Percentiles rank a stretch among this genome's conserved stretches.
Conservation (phyloP, 176 grass and related monocot genomes). For the Ananas comosus region DNA sequence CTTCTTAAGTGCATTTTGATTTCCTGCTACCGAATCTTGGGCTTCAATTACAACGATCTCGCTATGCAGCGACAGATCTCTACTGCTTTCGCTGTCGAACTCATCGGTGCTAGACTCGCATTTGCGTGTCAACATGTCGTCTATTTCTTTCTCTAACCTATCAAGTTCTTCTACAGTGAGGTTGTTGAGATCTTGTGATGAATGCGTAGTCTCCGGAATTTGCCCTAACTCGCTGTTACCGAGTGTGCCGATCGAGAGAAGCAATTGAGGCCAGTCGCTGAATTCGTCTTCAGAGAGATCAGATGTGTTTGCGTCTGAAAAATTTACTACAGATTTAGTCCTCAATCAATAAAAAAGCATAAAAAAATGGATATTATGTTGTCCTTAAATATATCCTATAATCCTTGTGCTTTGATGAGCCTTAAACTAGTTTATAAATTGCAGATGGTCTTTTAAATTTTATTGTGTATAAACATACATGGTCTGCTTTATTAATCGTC, state of each 20-base stretch:
- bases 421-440: too few species aligned
- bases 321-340: slow-evolving; percentile 14
- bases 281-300: slow-evolving; percentile 43
- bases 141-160: slow-evolving; percentile 46
- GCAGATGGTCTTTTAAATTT: too few species aligned
- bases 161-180: slow-evolving; percentile 54
- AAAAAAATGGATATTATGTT: neutral
- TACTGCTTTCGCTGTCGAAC: slow-evolving; percentile 19
- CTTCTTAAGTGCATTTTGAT: slow-evolving; percentile 32
- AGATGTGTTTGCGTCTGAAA: slow-evolving; percentile 33
- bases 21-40: slow-evolving; percentile 35
- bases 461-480: too few species aligned
- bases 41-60: slow-evolving; percentile 41
- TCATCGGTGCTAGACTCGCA: neutral
- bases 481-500: too few species aligned
- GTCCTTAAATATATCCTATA: too few species aligned
- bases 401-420: too few species aligned
- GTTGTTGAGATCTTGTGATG: slow-evolving; percentile 25
- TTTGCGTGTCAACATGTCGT: slow-evolving; percentile 21
- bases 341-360: slow-evolving; percentile 14
- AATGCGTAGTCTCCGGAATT: slow-evolving; percentile 16
- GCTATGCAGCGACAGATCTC: slow-evolving; percentile 16
- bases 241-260: slow-evolving; percentile 77
- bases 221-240: slow-evolving; percentile 45
- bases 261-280: slow-evolving; percentile 54